Evolutionary conservation across 192 early-diverging fungal genomes (phyloP).

Genomic region (Coemansia sp.): DNA sequence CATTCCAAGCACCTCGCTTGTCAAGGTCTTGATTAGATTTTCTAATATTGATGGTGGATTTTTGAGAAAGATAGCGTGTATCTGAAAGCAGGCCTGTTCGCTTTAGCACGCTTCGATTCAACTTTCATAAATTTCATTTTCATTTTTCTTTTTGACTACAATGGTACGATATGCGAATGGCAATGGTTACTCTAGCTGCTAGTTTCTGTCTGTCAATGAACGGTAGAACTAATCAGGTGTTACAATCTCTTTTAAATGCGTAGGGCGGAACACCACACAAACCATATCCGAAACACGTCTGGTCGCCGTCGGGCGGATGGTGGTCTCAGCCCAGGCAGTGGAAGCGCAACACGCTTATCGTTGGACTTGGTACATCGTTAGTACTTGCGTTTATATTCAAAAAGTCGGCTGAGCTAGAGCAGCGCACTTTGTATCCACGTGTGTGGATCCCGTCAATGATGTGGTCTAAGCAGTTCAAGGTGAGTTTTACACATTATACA

Average conservation of each 20-base stretch:
- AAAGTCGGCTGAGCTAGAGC: constrained; percentile 63
- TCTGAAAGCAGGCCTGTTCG: neutral
- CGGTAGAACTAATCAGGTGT: constrained; percentile 1
- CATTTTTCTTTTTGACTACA: neutral
- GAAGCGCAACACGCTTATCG: constrained; percentile 56
- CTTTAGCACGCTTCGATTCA: neutral
- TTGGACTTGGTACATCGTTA: constrained; percentile 19
- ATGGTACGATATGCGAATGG: constrained; percentile 6
- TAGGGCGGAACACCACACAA: constrained; percentile 55
- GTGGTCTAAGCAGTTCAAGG: constrained; percentile 60
- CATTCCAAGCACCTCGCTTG: too few relatives aligned
- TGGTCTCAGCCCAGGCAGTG: constrained; percentile 65
- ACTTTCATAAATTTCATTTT: neutral
- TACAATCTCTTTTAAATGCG: neutral
- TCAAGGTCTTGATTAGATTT: neutral
- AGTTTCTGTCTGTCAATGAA: neutral
- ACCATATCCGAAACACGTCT: constrained; percentile 56
- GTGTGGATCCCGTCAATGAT: constrained; percentile 60
- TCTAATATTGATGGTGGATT: neutral
- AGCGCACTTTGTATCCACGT: constrained; percentile 53
- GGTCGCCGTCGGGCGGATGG: constrained; percentile 65
- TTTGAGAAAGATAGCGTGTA: neutral
- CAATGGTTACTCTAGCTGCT: neutral
- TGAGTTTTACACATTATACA: neutral
- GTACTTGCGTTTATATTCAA: constrained; percentile 45